Conservation (phyloP, 2,329 filamentous ascomycete genomes). For the Cladophialophora exuberans region DNA sequence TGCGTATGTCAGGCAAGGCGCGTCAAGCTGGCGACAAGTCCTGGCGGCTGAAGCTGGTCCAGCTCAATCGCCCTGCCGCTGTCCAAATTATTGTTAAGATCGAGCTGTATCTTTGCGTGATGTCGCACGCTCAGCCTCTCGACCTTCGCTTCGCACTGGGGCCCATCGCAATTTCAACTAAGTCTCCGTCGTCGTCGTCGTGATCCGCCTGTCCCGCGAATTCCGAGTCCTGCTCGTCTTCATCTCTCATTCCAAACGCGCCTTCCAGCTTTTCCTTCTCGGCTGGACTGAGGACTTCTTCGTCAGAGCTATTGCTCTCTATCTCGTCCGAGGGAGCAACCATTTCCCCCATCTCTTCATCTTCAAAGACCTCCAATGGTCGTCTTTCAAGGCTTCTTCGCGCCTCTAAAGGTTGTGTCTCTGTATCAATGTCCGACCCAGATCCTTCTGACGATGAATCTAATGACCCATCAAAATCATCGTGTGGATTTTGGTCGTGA, state of each 20-base stretch:
- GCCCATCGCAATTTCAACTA: constrained; percentile 51
- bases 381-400: constrained; percentile 50
- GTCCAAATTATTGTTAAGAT: background rate
- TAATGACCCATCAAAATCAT: constrained; percentile 33
- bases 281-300: constrained; percentile 30
- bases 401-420: constrained; percentile 36
- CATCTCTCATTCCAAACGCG: constrained; percentile 24
- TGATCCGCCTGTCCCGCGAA: constrained; percentile 34
- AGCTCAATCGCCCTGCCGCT: background rate
- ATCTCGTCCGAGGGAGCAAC: constrained; percentile 40
- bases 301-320: constrained; percentile 35
- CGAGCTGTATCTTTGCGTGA: no score
- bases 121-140: no score
- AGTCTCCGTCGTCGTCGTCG: constrained; percentile 32
- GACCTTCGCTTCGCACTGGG: constrained; percentile 35
- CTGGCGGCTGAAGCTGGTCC: background rate
- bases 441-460: constrained; percentile 33
- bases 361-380: constrained; percentile 63
- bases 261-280: constrained; percentile 29
- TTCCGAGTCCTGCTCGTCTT: constrained; percentile 32
- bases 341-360: constrained; percentile 56
- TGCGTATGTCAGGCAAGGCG: background rate
- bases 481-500: constrained; percentile 14
- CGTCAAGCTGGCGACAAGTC: background rate
- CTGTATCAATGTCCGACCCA: constrained; percentile 29